phyloP scores from a whole-genome alignment of 2,329 filamentous ascomycete genomes.

The Hypoxylon rubiginosum region DNA sequence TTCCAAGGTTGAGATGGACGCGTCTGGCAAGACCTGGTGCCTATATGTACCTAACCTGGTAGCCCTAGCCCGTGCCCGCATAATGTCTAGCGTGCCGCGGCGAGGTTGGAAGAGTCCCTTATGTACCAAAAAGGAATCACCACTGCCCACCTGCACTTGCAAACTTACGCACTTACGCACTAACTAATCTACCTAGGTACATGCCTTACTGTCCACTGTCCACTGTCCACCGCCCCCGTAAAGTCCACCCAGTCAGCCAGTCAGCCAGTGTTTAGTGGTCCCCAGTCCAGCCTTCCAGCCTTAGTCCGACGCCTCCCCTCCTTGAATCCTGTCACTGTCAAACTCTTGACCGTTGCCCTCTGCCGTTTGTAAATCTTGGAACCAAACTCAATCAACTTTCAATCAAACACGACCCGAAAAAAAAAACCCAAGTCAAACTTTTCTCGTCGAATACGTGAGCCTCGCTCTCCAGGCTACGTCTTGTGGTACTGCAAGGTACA shows the following conservation, averaged over 20 bases:
- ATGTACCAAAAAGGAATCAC: too few relatives aligned
- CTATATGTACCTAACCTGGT: too few relatives aligned
- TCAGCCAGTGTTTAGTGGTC: not conserved
- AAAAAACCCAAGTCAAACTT: not conserved
- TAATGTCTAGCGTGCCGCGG: constrained; percentile 20
- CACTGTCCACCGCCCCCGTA: too few relatives aligned
- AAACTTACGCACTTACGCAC: too few relatives aligned
- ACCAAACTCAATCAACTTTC: constrained; percentile 8
- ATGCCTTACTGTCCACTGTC: too few relatives aligned
- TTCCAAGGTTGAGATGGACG: not conserved
- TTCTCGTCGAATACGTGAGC: not conserved
- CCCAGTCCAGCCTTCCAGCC: not conserved
- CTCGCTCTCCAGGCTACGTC: not conserved
- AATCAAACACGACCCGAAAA: constrained; percentile 15
- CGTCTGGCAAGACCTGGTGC: constrained; percentile 1
- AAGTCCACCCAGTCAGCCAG: too few relatives aligned
- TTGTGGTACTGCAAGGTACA: not conserved
- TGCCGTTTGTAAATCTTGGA: constrained; percentile 4
- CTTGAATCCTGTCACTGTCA: constrained; percentile 22
- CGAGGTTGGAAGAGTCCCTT: constrained; percentile 35
- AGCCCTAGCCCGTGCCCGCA: constrained; percentile 4
- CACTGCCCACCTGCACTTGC: too few relatives aligned
- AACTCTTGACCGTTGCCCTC: constrained; percentile 4
- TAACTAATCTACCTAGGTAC: too few relatives aligned
- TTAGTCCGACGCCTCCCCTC: constrained; percentile 27